A percentile compares a stretch with the other conserved stretches of the same genome.
Conservation (phyloP, 805 yeast species). For the Myxozyma neglecta region DNA sequence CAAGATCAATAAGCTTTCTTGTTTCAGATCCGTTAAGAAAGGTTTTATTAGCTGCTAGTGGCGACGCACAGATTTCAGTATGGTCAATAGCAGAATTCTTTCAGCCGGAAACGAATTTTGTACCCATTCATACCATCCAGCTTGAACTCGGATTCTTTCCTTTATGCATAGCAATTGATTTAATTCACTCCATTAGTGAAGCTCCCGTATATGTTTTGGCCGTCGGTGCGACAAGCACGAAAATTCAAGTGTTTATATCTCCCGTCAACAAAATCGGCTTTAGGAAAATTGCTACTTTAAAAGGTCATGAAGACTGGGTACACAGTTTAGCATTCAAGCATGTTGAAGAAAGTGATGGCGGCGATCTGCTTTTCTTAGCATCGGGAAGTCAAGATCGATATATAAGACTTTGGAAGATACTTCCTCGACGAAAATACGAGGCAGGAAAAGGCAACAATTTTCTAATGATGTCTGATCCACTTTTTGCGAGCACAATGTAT, state of each 20-base stretch:
- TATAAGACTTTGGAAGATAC: conserved; percentile 73
- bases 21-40: conserved; percentile 15
- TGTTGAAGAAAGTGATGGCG: conserved; percentile 38
- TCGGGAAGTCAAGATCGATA: conserved; percentile 92
- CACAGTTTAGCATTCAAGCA: conserved; percentile 65
- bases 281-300: conserved; percentile 49
- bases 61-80: conserved; percentile 32
- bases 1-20: conserved; percentile 12
- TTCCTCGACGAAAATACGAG: conserved; percentile 17
- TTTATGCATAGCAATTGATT: conserved; percentile 43
- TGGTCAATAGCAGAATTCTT: conserved; percentile 16
- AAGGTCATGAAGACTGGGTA: conserved; percentile 98
- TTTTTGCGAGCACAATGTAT: conserved; percentile 20
- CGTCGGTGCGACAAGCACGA: conserved; percentile 66
- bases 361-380: conserved; percentile 66
- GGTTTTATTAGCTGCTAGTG: conserved; percentile 15
- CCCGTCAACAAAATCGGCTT: neutral
- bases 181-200: conserved; percentile 29
- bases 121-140: conserved; percentile 36
- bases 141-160: conserved; percentile 54
- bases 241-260: conserved; percentile 18
- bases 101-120: neutral
- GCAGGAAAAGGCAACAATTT: neutral
- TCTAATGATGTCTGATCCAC: conserved; percentile 19
- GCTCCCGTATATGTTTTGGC: conserved; percentile 47